phyloP scores from a whole-genome alignment of 768 basidiomycete species.

The Tulasnella sp. region DNA sequence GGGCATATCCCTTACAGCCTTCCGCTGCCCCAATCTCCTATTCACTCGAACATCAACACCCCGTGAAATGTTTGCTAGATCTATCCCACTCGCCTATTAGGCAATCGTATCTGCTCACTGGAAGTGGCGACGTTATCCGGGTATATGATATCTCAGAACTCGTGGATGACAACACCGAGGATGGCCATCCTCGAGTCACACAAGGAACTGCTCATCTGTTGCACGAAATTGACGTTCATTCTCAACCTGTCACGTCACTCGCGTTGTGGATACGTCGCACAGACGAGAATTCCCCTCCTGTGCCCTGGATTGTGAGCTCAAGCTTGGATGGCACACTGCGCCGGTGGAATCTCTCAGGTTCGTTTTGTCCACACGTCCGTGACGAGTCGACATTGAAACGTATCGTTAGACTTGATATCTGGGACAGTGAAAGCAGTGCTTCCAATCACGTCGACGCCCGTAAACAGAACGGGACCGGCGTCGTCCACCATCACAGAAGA shows the following conservation, averaged over 20 bases:
- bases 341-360: conserved; percentile 63
- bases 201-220: conserved; percentile 30
- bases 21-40: conserved; percentile 17
- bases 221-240: conserved; percentile 72
- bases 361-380: conserved; percentile 23
- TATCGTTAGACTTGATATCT: too few species aligned
- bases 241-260: conserved; percentile 75
- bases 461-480: conserved; percentile 23
- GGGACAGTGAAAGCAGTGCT: too few species aligned
- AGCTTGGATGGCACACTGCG: conserved; percentile 82
- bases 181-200: neutral
- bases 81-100: conserved; percentile 47
- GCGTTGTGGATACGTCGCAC: conserved; percentile 49
- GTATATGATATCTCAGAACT: conserved; percentile 63
- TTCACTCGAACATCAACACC: conserved; percentile 36
- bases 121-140: conserved; percentile 70
- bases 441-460: too few species aligned
- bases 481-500: conserved; percentile 56
- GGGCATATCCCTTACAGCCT: conserved; percentile 32
- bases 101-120: conserved; percentile 69
- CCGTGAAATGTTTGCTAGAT: conserved; percentile 64
- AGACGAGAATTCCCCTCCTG: neutral
- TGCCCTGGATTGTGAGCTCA: conserved; percentile 59
- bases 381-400: too few species aligned
- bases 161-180: conserved; percentile 22